A percentile compares a stretch with the other conserved stretches of the same genome.
Evolutionary conservation across 345 rosid species (phyloP).

Genomic region (Eucalyptus virginea): DNA sequence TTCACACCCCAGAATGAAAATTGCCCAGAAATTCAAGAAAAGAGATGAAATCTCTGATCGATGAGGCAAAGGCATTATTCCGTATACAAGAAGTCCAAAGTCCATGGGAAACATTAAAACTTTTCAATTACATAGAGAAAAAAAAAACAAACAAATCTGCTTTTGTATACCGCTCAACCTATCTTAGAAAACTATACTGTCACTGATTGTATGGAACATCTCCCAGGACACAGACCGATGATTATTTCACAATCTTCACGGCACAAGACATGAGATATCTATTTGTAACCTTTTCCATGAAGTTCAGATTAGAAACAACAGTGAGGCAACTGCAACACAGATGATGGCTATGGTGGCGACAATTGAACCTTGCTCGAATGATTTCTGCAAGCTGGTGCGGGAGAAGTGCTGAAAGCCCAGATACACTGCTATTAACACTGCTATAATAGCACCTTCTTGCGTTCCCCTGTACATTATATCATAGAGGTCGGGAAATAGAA

Average conservation of each 20-base stretch:
- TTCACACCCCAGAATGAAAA: neutral
- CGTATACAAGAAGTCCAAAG: neutral
- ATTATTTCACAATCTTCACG: neutral
- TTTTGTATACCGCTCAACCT: neutral
- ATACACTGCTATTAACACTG: conserved; percentile 43
- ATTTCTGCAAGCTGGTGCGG: conserved; percentile 38
- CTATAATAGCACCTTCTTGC: conserved; percentile 43
- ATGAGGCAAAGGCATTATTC: neutral
- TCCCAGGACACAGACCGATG: neutral
- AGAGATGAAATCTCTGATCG: neutral
- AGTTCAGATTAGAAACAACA: conserved; percentile 30
- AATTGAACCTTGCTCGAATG: conserved; percentile 75
- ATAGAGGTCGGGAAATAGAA: neutral
- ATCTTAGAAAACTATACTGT: neutral
- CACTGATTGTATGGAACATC: no score
- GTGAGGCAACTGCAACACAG: conserved; percentile 33
- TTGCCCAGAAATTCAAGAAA: neutral
- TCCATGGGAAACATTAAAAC: neutral
- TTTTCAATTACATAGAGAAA: neutral
- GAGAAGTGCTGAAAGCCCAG: conserved; percentile 92
- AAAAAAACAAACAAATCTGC: neutral
- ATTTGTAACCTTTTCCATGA: neutral
- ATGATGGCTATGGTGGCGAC: conserved; percentile 62
- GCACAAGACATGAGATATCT: neutral
- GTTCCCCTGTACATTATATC: conserved; percentile 45